Conservation (phyloP, 2,329 filamentous ascomycete species). For the Alternaria ethzedia region DNA sequence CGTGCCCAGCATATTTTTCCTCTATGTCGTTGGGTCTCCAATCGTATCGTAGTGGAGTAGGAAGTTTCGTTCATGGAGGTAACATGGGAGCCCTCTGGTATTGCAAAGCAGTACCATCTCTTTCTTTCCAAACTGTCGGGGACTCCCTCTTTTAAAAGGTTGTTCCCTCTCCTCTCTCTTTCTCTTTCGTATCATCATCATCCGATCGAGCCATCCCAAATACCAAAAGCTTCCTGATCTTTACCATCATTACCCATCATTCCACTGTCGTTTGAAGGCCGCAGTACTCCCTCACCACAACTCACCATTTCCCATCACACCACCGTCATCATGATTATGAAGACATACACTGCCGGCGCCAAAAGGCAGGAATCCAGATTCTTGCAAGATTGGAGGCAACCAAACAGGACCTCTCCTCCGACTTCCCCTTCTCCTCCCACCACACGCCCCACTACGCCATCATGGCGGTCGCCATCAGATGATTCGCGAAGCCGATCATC, state of each 20-base stretch:
- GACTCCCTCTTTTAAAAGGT: not conserved
- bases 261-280: not conserved
- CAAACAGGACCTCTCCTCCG: not conserved
- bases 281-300: not conserved
- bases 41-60: not conserved
- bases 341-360: not conserved
- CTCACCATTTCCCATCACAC: not conserved
- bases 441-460: not conserved
- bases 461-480: not conserved
- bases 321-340: not conserved
- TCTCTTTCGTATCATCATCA: not conserved
- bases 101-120: not conserved
- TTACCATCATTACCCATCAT: not conserved
- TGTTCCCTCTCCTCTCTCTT: not conserved
- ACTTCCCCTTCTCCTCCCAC: slow-evolving; percentile 2
- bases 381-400: not conserved
- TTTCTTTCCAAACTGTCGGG: not conserved
- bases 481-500: not conserved
- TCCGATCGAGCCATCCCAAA: not conserved
- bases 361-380: not conserved
- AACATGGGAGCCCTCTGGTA: not conserved
- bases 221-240: not conserved
- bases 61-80: not conserved
- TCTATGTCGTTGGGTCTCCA: not conserved
- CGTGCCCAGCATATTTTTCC: not conserved